These are phyloP conservation scores for Hypericum perforatum DNA, from an alignment of 345 rosid species.

Conservation along the genomic window DNA sequence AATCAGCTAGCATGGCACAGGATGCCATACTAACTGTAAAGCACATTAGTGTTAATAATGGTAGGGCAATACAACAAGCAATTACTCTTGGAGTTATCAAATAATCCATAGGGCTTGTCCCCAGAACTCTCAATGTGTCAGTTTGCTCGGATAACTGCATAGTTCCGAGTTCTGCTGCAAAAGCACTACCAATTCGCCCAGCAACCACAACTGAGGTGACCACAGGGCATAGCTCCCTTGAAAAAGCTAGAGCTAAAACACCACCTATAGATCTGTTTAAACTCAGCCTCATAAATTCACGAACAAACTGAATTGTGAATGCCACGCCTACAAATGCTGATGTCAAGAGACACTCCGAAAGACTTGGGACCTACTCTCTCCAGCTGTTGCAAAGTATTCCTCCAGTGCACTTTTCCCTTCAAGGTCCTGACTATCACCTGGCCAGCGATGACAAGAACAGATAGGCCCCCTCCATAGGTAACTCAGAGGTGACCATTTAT, in stretches of 20 bases:
- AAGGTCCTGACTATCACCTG: constrained; percentile 49
- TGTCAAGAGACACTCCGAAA: constrained; percentile 73
- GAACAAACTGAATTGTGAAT: constrained; percentile 75
- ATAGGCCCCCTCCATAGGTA: constrained; percentile 70
- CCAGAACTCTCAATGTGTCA: constrained; percentile 66
- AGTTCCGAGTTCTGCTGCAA: constrained; percentile 76
- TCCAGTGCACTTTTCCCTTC: constrained; percentile 64
- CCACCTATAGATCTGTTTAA: constrained; percentile 76
- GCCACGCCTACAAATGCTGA: constrained; percentile 86
- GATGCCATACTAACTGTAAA: constrained; percentile 81
- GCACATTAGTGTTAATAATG: constrained; percentile 73
- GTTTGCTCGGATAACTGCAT: constrained; percentile 89
- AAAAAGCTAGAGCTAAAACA: constrained; percentile 68
- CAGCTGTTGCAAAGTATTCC: constrained; percentile 66
- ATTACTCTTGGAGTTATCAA: constrained; percentile 68
- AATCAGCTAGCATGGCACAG: constrained; percentile 59
- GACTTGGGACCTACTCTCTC: constrained; percentile 81
- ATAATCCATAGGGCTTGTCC: constrained; percentile 63
- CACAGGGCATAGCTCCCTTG: constrained; percentile 83
- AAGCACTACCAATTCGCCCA: constrained; percentile 76
- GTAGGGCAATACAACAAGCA: constrained; percentile 54
- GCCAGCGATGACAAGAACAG: constrained; percentile 54
- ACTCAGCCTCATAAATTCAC: constrained; percentile 72
- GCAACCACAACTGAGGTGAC: constrained; percentile 74
- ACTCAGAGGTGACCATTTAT: constrained; percentile 58